Percentiles rank a stretch among this genome's conserved stretches.
Evolutionary conservation across 2,329 filamentous ascomycete species (phyloP).

Genomic region (Hymenoscyphus fructigenus): DNA sequence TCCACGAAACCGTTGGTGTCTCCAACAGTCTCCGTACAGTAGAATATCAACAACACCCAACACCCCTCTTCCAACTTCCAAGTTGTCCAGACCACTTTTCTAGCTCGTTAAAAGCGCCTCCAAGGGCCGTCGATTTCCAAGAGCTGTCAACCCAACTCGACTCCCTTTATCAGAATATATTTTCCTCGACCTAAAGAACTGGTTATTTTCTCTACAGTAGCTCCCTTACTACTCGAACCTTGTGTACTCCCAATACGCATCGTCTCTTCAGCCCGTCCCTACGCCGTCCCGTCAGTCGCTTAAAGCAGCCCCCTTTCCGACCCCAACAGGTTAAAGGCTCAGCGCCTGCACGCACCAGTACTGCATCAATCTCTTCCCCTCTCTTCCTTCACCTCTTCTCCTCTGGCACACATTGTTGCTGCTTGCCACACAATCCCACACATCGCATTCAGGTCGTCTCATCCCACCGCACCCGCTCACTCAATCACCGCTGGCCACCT

Average conservation of each 20-base stretch:
- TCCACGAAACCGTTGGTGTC: not conserved
- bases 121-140: not conserved
- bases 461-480: conserved; percentile 9
- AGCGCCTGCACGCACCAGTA: not conserved
- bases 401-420: conserved; percentile 10
- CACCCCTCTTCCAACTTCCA: not conserved
- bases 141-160: not conserved
- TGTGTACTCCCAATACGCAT: not conserved
- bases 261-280: not conserved
- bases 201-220: not conserved
- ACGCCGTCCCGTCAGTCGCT: not conserved
- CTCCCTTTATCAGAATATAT: not conserved
- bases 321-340: not conserved
- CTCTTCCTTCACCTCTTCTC: not conserved
- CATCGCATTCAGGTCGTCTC: conserved; percentile 7
- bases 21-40: no score
- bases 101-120: conserved; percentile 1
- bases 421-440: conserved; percentile 11
- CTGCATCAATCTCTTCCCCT: not conserved
- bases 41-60: not conserved
- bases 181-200: not conserved
- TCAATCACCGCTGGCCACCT: conserved; percentile 18
- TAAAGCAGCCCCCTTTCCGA: not conserved
- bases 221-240: not conserved
- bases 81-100: not conserved